These are phyloP conservation scores for Quercus tomentella DNA, from an alignment of 331 rosid genomes.

Conservation along the genomic window DNA sequence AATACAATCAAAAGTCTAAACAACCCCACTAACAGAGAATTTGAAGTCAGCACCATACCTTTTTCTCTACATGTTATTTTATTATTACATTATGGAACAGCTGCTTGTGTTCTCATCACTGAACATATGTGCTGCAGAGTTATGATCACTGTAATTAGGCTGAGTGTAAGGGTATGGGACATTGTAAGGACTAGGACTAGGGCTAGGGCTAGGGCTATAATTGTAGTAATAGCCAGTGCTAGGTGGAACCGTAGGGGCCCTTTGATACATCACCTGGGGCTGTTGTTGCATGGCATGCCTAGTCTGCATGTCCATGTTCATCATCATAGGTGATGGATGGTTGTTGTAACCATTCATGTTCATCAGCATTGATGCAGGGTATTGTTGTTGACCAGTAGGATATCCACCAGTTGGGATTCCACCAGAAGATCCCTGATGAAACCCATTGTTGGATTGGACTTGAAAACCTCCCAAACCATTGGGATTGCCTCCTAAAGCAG, in stretches of 20 bases:
- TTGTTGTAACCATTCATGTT: slow-evolving; percentile 55
- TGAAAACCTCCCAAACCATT: slow-evolving; percentile 45
- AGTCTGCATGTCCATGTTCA: slow-evolving; percentile 64
- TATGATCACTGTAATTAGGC: slow-evolving; percentile 31
- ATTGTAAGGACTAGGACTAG: slow-evolving; percentile 10
- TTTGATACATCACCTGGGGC: slow-evolving; percentile 87
- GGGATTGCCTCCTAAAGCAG: slow-evolving; percentile 36
- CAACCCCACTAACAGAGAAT: slow-evolving; percentile 12
- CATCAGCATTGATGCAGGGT: slow-evolving; percentile 47
- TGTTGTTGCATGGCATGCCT: slow-evolving; percentile 64
- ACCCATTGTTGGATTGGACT: slow-evolving; percentile 35
- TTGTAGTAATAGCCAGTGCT: slow-evolving; percentile 70
- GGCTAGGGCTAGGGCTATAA: slow-evolving; percentile 34
- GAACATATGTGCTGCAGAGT: slow-evolving; percentile 74
- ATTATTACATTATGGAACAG: slow-evolving; percentile 73
- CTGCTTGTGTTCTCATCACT: slow-evolving; percentile 71
- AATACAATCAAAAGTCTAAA: slow-evolving; percentile 25
- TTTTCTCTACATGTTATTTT: background rate
- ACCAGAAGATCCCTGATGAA: slow-evolving; percentile 29
- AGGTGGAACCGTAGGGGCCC: slow-evolving; percentile 62
- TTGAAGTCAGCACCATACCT: slow-evolving; percentile 21
- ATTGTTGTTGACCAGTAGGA: slow-evolving; percentile 39
- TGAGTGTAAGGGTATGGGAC: slow-evolving; percentile 28
- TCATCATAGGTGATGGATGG: slow-evolving; percentile 45
- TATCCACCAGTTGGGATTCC: slow-evolving; percentile 38